phyloP scores from a whole-genome alignment of 768 basidiomycete genomes.

The Auriculariales sp. region DNA sequence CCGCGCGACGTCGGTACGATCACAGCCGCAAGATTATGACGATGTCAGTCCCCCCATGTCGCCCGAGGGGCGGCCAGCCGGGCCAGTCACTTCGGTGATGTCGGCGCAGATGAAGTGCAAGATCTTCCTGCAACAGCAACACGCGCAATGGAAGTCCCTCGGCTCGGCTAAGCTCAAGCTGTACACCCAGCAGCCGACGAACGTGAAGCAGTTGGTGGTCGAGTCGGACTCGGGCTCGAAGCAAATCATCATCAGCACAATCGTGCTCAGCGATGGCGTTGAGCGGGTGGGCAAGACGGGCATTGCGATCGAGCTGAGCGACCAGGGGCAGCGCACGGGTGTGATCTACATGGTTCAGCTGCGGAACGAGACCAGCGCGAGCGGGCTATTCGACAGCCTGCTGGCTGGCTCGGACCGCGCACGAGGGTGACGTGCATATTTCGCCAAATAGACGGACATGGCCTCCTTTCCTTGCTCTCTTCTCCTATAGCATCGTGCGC shows the following conservation, averaged over 20 bases:
- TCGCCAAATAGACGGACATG: too few relatives aligned
- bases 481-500: too few relatives aligned
- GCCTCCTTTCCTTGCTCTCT: too few relatives aligned
- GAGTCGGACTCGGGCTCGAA: conserved; percentile 68
- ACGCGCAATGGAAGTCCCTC: conserved; percentile 95
- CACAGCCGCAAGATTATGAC: background rate
- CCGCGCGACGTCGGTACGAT: too few relatives aligned
- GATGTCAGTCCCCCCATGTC: conserved; percentile 69
- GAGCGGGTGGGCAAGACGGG: conserved; percentile 99
- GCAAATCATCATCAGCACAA: conserved; percentile 79
- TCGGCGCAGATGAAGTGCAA: conserved; percentile 96
- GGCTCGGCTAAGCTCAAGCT: conserved; percentile 79
- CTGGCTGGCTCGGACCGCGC: conserved; percentile 76
- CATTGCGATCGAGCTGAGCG: conserved; percentile 89
- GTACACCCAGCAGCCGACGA: conserved; percentile 72
- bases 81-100: conserved; percentile 62
- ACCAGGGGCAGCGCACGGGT: conserved; percentile 81
- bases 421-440: too few relatives aligned
- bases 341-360: conserved; percentile 96
- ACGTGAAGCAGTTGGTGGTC: conserved; percentile 92
- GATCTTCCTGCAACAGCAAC: conserved; percentile 87
- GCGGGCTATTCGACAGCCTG: conserved; percentile 73
- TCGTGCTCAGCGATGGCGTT: conserved; percentile 89
- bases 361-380: conserved; percentile 75
- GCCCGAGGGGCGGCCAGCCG: conserved; percentile 43